These are phyloP conservation scores for Scolecobasidium constrictum DNA, from an alignment of 2,329 filamentous ascomycete species.

Conservation along the genomic window DNA sequence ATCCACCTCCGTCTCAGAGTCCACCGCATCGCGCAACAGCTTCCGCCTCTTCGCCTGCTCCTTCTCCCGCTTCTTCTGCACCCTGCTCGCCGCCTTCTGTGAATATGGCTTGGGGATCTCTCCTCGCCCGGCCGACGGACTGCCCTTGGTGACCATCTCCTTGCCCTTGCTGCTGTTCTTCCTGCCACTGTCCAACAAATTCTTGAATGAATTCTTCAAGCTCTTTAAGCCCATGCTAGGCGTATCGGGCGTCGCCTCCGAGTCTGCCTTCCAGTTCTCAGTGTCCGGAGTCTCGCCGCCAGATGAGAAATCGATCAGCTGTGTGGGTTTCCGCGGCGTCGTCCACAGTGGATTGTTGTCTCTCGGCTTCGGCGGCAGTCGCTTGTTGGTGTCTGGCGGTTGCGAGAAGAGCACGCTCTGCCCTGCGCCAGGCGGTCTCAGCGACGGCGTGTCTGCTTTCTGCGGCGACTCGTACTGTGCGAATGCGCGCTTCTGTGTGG, in stretches of 20 bases:
- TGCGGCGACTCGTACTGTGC: conserved; percentile 33
- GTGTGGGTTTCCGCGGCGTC: conserved; percentile 23
- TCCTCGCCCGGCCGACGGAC: conserved; percentile 29
- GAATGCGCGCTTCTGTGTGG: conserved; percentile 17
- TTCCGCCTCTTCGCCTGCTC: conserved; percentile 17
- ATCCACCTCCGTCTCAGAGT: conserved; percentile 9
- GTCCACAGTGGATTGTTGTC: conserved; percentile 17
- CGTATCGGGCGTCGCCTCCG: conserved; percentile 31
- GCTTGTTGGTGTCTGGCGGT: conserved; percentile 20
- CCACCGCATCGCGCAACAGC: conserved; percentile 11
- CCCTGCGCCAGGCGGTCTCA: conserved; percentile 36
- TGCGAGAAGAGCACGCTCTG: conserved; percentile 38
- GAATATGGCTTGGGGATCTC: conserved; percentile 22
- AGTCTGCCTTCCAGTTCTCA: conserved; percentile 29
- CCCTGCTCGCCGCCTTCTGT: conserved; percentile 27
- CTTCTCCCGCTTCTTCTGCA: conserved; percentile 24
- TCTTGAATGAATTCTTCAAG: conserved; percentile 2
- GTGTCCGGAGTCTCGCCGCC: conserved; percentile 39
- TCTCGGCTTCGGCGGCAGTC: conserved; percentile 25
- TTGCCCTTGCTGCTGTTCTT: conserved; percentile 18
- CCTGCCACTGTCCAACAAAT: conserved; percentile 11
- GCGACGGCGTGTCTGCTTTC: conserved; percentile 35
- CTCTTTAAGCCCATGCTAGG: conserved; percentile 12
- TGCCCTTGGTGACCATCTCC: conserved; percentile 14
- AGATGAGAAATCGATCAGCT: conserved; percentile 29